Conservation (phyloP, 2,329 filamentous ascomycete genomes). For the Ambrosiella beaveri region DNA sequence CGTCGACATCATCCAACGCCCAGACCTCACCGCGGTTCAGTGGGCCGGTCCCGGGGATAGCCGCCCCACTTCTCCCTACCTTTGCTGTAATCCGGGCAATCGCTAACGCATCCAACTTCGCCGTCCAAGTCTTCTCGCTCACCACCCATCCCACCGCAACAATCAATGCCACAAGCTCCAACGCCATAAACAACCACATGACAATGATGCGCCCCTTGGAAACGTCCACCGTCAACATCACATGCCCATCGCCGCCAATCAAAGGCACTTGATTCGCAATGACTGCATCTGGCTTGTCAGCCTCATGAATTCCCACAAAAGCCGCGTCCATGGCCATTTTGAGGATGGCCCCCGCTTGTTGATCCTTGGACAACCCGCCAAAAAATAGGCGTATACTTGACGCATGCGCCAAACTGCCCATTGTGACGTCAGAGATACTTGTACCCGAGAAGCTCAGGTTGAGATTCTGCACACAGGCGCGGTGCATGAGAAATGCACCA, state of each 20-base stretch:
- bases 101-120: slow-evolving; percentile 9
- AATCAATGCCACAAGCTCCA: slow-evolving; percentile 6
- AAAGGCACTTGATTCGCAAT: slow-evolving; percentile 8
- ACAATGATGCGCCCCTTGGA: slow-evolving; percentile 3
- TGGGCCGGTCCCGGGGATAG: slow-evolving; percentile 4
- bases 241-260: slow-evolving; percentile 10
- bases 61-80: slow-evolving; percentile 1
- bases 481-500: slow-evolving; percentile 6
- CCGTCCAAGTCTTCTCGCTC: slow-evolving; percentile 8
- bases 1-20: slow-evolving; percentile 2
- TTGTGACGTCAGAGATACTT: not conserved
- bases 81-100: slow-evolving; percentile 7
- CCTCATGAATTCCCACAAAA: slow-evolving; percentile 8
- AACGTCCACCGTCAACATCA: slow-evolving; percentile 5
- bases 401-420: not conserved
- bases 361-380: slow-evolving; percentile 1
- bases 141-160: slow-evolving; percentile 2
- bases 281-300: not conserved
- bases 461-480: slow-evolving; percentile 6
- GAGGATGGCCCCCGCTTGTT: slow-evolving; percentile 1
- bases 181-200: slow-evolving; percentile 5
- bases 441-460: not conserved
- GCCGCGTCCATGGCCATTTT: slow-evolving; percentile 10
- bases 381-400: slow-evolving; percentile 10
- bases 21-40: slow-evolving; percentile 1